phyloP scores from a whole-genome alignment of 768 basidiomycete genomes.

The Kwoniella mangroviensis region DNA sequence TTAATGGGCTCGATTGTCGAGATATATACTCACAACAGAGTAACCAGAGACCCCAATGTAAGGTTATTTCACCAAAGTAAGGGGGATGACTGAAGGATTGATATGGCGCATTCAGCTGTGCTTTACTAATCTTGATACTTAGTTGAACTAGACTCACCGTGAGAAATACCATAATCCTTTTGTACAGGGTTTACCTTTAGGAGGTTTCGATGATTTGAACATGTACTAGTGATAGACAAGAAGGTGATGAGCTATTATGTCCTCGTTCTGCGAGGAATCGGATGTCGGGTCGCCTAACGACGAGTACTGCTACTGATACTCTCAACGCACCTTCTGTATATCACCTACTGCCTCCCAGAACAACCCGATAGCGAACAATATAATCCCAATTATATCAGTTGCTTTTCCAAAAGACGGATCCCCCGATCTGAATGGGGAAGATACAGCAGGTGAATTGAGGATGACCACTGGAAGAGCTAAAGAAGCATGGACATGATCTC shows the following conservation, averaged over 20 bases:
- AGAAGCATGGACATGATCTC: neutral
- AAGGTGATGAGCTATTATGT: neutral
- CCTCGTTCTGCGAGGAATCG: too few relatives aligned
- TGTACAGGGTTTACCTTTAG: slow-evolving; percentile 63
- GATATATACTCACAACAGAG: slow-evolving; percentile 32
- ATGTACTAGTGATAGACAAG: slow-evolving; percentile 56
- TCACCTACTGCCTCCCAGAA: slow-evolving; percentile 66
- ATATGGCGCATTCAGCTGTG: slow-evolving; percentile 56
- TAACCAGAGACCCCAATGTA: slow-evolving; percentile 45
- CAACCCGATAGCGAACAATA: slow-evolving; percentile 68
- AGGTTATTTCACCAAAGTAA: slow-evolving; percentile 71
- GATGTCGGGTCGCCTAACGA: too few relatives aligned
- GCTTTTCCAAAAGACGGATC: slow-evolving; percentile 66
- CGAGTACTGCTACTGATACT: too few relatives aligned
- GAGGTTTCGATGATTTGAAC: slow-evolving; percentile 64
- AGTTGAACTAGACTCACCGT: slow-evolving; percentile 17
- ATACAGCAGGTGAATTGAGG: slow-evolving; percentile 71
- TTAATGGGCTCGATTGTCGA: neutral
- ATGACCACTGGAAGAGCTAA: slow-evolving; percentile 66
- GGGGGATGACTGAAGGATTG: slow-evolving; percentile 67
- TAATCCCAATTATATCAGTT: slow-evolving; percentile 68
- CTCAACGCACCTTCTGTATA: slow-evolving; percentile 61
- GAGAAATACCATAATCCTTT: slow-evolving; percentile 56
- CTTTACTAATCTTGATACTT: neutral
- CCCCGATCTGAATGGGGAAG: slow-evolving; percentile 60